A percentile compares a stretch with the other conserved stretches of the same genome.
These are phyloP conservation scores for Scleroderma citrinum DNA, from an alignment of 768 basidiomycete species.

Conservation along the genomic window DNA sequence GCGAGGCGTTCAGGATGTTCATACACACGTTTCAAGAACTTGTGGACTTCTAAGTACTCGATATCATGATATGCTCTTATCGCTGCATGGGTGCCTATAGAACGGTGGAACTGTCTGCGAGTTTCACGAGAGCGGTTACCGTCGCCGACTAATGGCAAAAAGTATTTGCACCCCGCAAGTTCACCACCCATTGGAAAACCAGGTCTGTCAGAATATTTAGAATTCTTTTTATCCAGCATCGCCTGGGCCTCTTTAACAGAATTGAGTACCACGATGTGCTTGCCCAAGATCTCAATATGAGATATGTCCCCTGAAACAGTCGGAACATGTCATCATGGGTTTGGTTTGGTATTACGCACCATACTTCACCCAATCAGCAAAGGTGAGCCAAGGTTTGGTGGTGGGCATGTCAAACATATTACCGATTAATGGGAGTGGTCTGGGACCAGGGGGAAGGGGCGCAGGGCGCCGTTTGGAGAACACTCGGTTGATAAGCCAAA, in stretches of 20 bases:
- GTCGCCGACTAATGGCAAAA: neutral
- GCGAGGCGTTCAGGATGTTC: too few species aligned
- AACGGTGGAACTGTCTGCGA: neutral
- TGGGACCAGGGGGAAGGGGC: too few species aligned
- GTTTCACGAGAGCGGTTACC: neutral
- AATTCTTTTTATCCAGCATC: constrained; percentile 51
- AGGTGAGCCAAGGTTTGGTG: constrained; percentile 46
- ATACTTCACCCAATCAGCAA: constrained; percentile 48
- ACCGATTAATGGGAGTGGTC: constrained; percentile 34
- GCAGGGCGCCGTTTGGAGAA: too few species aligned
- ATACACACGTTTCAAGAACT: too few species aligned
- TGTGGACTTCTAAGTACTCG: too few species aligned
- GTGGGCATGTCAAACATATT: constrained; percentile 53
- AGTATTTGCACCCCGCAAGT: neutral
- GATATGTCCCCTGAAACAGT: too few species aligned
- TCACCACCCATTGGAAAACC: constrained; percentile 15
- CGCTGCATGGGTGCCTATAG: neutral
- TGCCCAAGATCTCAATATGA: too few species aligned
- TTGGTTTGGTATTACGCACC: constrained; percentile 35
- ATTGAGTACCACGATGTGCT: constrained; percentile 37
- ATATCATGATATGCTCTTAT: constrained; percentile 21
- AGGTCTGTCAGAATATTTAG: constrained; percentile 54
- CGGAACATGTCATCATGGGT: constrained; percentile 9
- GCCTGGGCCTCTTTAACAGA: constrained; percentile 41
- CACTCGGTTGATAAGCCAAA: too few species aligned